Evolutionary conservation across 2,329 filamentous ascomycete genomes (phyloP), one percentile per base, ranked within the genome.

Genomic region (Nigrospora sphaerica): DNA sequence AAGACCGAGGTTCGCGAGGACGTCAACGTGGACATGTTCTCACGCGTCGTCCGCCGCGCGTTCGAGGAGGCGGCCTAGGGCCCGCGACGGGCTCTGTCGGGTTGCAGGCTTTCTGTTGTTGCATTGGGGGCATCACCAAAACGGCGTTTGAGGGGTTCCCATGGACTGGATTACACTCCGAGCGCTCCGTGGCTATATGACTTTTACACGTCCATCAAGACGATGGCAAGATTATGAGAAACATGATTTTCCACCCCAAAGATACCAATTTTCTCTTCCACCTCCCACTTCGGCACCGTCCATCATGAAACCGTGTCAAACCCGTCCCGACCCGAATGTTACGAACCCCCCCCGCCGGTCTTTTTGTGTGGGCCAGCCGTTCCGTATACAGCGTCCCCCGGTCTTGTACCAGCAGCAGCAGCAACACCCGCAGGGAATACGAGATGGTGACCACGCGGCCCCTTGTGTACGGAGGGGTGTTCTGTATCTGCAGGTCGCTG

Each of bases 1-100:
- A 93, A 93, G 68, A 86, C 90, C 36, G 87, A 96, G 67, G 95
- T 96, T 61, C 81, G 91, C 59, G 93, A 98, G 76, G 91, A 93
- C 55, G 93, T 98, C 62, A 89, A 86, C 69, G 85, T 95, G 49
- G 88, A 93, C 57, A 89, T 89, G 73, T 91, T 91, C 68, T 74
- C 81, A 44, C 77, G 88, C 56, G 83, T 95, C 51, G 81, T 95
- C 53, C 79, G 86, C 68, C 79, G 91, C 61, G 86, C 88, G 42
- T 95, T 90, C 76, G 90, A 95, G 73, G 86, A 92, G 67, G 79
- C 81, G 50, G 83, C 80, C 55, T 86, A 66, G 68, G 51, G 42
- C 33, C 33, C 16, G 28, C 36, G 13, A 23, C 19, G 11, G 17
- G 37, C 14, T n/a, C n/a, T 41, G 43, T 38, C 19, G 32, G 19